Base-by-base conservation (phyloP, 768 basidiomycete genomes). In the Kondoa malvinella region DNA sequence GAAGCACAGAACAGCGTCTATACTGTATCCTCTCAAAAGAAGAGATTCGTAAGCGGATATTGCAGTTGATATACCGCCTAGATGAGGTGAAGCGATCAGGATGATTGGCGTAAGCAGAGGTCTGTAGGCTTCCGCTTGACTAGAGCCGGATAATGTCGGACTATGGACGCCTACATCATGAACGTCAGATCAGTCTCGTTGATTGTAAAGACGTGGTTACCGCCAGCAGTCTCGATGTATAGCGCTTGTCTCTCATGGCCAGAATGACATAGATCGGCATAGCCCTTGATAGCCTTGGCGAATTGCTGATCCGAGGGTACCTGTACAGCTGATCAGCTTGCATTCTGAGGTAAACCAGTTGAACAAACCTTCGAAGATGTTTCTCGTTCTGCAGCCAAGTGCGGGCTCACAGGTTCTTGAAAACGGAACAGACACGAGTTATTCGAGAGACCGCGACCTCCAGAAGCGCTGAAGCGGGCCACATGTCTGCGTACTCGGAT, bases 211-310 rank as follows among this genome's bases (percentile, higher is more conserved):
- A n/a, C n/a, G n/a, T n/a, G n/a, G n/a, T 81, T 77, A 90, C 92
- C 94, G 83, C 94, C 94, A 16, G 92, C 94, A 8, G 94, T 92
- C 77, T 97, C 94, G 59, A 96, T 78, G 73, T 87, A 96, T 81
- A 92, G 82, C 73, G 86, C 73, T 31, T 78, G 76, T 4, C 72
- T 32, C 2, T 50, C 0, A 27, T 73, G 62, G n/a, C 65, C 17
- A 25, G 63, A 4, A 3, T 56, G 8, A 85, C 85, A 50, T 50
- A 8, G 69, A 34, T 81, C 80, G n/a, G 89, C 83, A 71, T 87
- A 82, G 40, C 78, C 77, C 0, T 67, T 65, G 4, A 71, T 64
- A 25, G 67, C 71, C 0, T 56, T 17, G 1, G 64, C 64, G 30
- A 70, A 74, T 72, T 73, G 64, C 72, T 72, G 32, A 57, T 75